phyloP scores from a whole-genome alignment of 108 stramenopile species.

The Tribonema minus region DNA sequence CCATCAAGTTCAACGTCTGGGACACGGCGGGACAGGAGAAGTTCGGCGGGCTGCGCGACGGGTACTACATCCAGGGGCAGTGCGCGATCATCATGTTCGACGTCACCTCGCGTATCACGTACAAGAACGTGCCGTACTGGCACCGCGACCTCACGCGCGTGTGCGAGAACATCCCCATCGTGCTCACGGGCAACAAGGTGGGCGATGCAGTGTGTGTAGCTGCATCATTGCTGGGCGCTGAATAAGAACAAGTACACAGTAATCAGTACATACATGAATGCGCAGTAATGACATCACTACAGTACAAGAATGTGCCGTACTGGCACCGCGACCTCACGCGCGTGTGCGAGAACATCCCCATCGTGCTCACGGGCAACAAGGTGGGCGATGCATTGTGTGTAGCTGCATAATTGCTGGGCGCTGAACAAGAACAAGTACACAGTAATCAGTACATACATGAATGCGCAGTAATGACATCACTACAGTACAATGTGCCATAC shows the following conservation, averaged over 20 bases:
- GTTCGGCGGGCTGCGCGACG: conserved; percentile 96
- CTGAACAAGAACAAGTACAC: too few relatives aligned
- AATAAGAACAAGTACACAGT: too few relatives aligned
- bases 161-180: conserved; percentile 98
- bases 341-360: conserved; percentile 98
- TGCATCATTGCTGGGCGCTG: too few relatives aligned
- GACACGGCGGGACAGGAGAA: conserved; percentile 99
- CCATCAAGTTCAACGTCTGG: conserved; percentile 99
- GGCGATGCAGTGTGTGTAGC: not conserved
- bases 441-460: too few relatives aligned
- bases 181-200: conserved; percentile 96
- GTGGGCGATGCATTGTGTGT: conserved; percentile 46
- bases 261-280: too few relatives aligned
- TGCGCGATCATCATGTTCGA: conserved; percentile 90
- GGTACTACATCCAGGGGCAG: conserved; percentile 92
- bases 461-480: too few relatives aligned
- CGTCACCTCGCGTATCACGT: conserved; percentile 82
- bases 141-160: conserved; percentile 97
- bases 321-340: conserved; percentile 98
- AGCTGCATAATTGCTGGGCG: too few relatives aligned
- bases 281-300: too few relatives aligned
- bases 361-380: conserved; percentile 97
- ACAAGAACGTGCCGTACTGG: conserved; percentile 99
- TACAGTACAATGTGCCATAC: conserved; percentile 99
- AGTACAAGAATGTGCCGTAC: conserved; percentile 99